Percentiles rank a stretch among this genome's conserved stretches.
These are phyloP conservation scores for Xylaria sp. DNA, from an alignment of 2,329 filamentous ascomycete species.

Conservation along the genomic window DNA sequence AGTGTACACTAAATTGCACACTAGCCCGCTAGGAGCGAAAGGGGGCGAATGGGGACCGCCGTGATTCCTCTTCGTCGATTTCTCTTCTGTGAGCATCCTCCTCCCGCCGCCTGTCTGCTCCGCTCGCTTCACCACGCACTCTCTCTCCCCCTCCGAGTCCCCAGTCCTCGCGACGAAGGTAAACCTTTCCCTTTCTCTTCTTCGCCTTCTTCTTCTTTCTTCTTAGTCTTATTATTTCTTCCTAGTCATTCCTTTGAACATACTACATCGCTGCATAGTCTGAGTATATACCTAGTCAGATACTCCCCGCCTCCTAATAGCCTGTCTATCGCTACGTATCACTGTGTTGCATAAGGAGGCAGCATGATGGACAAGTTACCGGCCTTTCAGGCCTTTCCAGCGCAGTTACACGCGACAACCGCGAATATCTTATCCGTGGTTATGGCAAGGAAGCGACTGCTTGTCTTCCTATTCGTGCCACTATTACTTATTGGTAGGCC, in stretches of 20 bases:
- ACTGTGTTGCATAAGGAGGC: background rate
- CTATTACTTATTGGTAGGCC: slow-evolving; percentile 26
- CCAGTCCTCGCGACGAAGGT: slow-evolving; percentile 10
- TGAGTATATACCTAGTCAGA: slow-evolving; percentile 10
- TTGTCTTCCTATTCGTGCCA: slow-evolving; percentile 27
- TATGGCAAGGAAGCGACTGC: slow-evolving; percentile 27
- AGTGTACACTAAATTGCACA: background rate
- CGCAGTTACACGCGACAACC: slow-evolving; percentile 19
- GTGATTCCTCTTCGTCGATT: slow-evolving; percentile 9
- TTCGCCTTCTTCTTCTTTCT: slow-evolving; percentile 10
- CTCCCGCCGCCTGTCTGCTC: background rate
- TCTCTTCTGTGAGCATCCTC: slow-evolving; percentile 12
- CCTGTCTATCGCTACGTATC: background rate
- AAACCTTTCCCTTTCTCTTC: slow-evolving; percentile 5
- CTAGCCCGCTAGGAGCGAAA: slow-evolving; percentile 12
- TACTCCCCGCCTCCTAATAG: background rate
- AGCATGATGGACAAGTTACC: slow-evolving; percentile 28
- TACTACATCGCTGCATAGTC: slow-evolving; percentile 2
- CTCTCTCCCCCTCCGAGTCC: slow-evolving; percentile 1
- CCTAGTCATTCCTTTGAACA: slow-evolving; percentile 19
- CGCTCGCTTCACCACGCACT: slow-evolving; percentile 6
- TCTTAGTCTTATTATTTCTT: background rate
- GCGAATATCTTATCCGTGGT: slow-evolving; percentile 24
- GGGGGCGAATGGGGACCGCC: slow-evolving; percentile 11
- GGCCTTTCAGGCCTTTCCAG: slow-evolving; percentile 20